A percentile compares a stretch with the other conserved stretches of the same genome.
Evolutionary conservation across 2,329 filamentous ascomycete genomes (phyloP).

Genomic region (Colletotrichum sp.): DNA sequence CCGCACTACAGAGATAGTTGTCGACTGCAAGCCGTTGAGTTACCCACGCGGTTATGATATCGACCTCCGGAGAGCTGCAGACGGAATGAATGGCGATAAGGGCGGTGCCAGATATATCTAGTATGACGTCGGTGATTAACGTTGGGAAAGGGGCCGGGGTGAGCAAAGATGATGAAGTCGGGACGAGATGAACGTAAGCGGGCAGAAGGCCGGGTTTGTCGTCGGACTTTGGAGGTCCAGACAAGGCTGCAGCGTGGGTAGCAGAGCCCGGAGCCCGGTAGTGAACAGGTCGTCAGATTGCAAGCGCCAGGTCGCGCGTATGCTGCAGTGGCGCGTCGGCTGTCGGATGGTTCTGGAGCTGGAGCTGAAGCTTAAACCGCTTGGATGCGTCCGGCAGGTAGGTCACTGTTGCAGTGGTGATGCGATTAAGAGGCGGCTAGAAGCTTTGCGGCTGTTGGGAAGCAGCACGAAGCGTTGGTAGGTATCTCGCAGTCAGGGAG

Average conservation of each 20-base stretch:
- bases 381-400: background rate
- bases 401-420: background rate
- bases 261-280: background rate
- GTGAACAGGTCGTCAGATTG: background rate
- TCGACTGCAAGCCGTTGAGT: background rate
- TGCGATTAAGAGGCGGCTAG: conserved; percentile 4
- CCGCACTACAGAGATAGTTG: background rate
- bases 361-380: background rate
- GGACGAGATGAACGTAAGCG: background rate
- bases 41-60: background rate
- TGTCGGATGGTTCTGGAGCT: background rate
- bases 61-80: background rate
- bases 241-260: background rate
- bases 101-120: background rate
- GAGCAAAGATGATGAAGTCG: background rate
- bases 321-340: background rate
- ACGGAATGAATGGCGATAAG: background rate
- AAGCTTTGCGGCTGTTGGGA: background rate
- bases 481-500: background rate
- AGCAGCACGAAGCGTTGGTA: background rate
- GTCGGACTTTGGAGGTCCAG: background rate
- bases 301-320: conserved; percentile 11
- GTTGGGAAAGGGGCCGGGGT: background rate
- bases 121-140: background rate
- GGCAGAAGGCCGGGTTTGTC: background rate